Base-by-base conservation (phyloP, 2,329 filamentous ascomycete species). In the Leptographium radiaticola region DNA sequence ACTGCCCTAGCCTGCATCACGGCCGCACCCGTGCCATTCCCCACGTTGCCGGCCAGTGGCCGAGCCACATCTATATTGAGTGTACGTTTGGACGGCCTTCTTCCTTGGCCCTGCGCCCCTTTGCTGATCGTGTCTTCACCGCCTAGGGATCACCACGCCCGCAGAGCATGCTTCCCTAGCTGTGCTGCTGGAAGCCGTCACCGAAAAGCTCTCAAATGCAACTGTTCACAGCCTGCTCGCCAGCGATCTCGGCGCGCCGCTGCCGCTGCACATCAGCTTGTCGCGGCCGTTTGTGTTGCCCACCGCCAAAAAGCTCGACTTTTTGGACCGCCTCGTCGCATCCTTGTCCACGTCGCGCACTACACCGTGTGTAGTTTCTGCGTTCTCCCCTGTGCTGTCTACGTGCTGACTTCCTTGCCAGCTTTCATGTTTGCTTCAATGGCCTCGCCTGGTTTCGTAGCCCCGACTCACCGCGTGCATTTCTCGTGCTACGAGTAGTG, bases 31-130 rank as follows among this genome's bases (percentile, higher is more conserved):
- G 93, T 44, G 79, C 84, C 55, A 86, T 82, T 49, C 90, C 91
- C 30, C 93, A 98, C 68, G 74, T 91, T 31, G 80, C 83, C 56
- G 93, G 93, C 56, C 88, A 89, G 67, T 98, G 93, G 93, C 89
- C 91, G 1, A 89, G 84, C 38, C 91, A 97, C 68, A 66, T 97
- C 47, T 97, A 95, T 67, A 74, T 95, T 54, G 91, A 97, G 71
- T 98, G 93, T 94, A 75, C 70, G 82, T 36, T 13, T 15, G 6
- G 34, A 34, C 6, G 13, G 2, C 6, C n/a, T 25, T 6, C 16
- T 31, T 58, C 15, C 25, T 2, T 36, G n/a, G 3, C 13, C 4
- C 20, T 25, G 43, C 25, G 5, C 25, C 12, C 20, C 12, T 38
- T 20, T 5, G 1, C 42, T 43, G 18, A 44, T 36, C 15, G 16